Evolutionary conservation across 371 early-diverging fungal species (phyloP), one percentile per base, ranked within the genome.

Genomic region (Syncephalis plumigaleata): DNA sequence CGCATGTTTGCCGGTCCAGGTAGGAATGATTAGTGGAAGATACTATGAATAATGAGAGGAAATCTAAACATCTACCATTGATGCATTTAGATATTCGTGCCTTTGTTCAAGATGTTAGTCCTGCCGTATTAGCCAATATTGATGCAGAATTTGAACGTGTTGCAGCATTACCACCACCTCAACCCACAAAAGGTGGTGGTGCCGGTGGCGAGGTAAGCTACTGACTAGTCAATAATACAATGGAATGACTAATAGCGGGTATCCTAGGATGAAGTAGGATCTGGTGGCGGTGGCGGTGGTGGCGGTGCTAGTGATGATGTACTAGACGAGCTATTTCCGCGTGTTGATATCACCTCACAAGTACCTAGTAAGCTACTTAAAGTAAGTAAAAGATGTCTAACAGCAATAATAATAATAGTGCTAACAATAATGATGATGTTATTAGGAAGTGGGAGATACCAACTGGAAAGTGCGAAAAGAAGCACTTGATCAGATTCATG

Each of bases 381-480:
- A 25, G 25, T 31, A 31, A 31, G 38, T 15, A 17, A 31, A 16
- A 50, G 24, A 16, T 22, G 15, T 0, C 9, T 49, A 45, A 9
- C 20, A 0, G 27, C 23, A 9, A 20, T 38, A 31, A 9, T 56
- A 18, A 23, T 26, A 27, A 21, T n/a, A 46, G 15, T 13, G 13
- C 18, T 49, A 27, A 47, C 9, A 8, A 45, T 37, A 27, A 16
- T 36, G 50, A 15, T 31, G 7, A 31, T 31, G 11, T 31, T 31
- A 31, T 31, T 31, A 31, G 31, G 31, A 16, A 22, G 47, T 53
- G 36, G 21, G 65, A 22, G 85, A 91, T 58, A 67, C 71, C 44
- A 81, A 87, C 43, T 96, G 97, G 97, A 92, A 91, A 58, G 64
- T 77, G n/a, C 80, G 97, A 36, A 92, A 95, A 58, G 93, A 87